Conservation (phyloP, 768 basidiomycete genomes). For the Russula compacta region DNA sequence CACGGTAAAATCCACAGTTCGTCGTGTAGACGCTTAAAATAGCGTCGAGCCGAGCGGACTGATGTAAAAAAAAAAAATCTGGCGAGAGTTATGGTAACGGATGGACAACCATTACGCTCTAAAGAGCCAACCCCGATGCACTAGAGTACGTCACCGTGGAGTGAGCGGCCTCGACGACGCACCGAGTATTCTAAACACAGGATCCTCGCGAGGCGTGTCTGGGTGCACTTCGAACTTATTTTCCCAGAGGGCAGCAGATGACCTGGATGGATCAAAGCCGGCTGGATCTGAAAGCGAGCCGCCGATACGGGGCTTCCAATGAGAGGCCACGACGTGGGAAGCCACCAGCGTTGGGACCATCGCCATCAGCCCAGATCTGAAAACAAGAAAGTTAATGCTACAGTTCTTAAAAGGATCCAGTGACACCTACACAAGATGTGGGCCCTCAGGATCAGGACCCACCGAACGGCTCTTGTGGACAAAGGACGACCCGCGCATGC, state of each 20-base stretch:
- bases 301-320: constrained; percentile 46
- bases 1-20: neutral
- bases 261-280: constrained; percentile 65
- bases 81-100: neutral
- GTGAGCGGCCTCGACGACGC: constrained; percentile 4
- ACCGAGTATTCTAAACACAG: constrained; percentile 26
- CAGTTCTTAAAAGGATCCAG: neutral
- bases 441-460: constrained; percentile 40
- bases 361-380: constrained; percentile 58
- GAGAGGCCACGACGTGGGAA: constrained; percentile 55
- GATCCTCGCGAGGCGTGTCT: constrained; percentile 65
- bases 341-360: constrained; percentile 72
- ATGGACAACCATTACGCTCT: neutral
- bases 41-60: neutral
- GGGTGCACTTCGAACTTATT: constrained; percentile 86
- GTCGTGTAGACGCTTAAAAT: neutral
- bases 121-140: neutral
- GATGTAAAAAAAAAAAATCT: neutral
- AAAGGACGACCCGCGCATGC: constrained; percentile 76
- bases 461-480: constrained; percentile 72
- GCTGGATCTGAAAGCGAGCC: constrained; percentile 64
- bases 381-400: constrained; percentile 25
- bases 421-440: constrained; percentile 38
- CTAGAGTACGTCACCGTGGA: neutral
- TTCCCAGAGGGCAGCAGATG: constrained; percentile 76